Evolutionary conservation across 352 stramenopile species (phyloP), one percentile per base, ranked within the genome.

Genomic region (Peronosclerospora sorghi): DNA sequence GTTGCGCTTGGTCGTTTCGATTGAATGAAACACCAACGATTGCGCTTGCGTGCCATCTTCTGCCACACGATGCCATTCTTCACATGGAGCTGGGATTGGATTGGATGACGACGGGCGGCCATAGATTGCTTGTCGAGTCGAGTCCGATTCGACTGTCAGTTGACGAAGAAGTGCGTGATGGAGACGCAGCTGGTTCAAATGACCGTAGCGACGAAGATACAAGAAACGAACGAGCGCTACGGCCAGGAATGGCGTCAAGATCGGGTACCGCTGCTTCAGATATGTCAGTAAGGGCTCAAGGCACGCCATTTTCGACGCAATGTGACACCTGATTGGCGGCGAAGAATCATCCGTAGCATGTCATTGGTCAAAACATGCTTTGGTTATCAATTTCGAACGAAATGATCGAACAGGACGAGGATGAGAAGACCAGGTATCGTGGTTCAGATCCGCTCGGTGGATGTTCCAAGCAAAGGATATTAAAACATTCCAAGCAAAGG

Each of bases 51-150:
- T 54, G n/a, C 65, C 68, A 36, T 79, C 63, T 13, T 54, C 28
- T 2, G 41, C 35, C 20, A 81, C 51, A 19, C 77, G 49, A 36
- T 68, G 41, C 72, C 72, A 84, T 42, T 83, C 65, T 27, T 81
- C 68, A 0, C 51, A 40, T 2, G 63, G 66, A 5, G 41, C 13
- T 10, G 21, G 17, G 8, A 54, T 28, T 37, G 30, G 35, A 23
- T 23, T 54, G 29, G 45, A 5, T 6, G 51, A 34, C 7, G 48
- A n/a, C n/a, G n/a, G n/a, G n/a, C n/a, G 18, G 7, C 36, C 38
- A 19, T 56, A n/a, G n/a, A n/a, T 43, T 14, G 57, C 40, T 7
- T 20, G 8, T 6, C 24, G 15, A 1, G 10, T 41, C 2, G 41
- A 26, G 9, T 44, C 41, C 23, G 51, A 49, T 15, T 55, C 52